A percentile compares a stretch with the other conserved stretches of the same genome.
Conservation (phyloP, 208 protist species). For the Angomonas deanei region DNA sequence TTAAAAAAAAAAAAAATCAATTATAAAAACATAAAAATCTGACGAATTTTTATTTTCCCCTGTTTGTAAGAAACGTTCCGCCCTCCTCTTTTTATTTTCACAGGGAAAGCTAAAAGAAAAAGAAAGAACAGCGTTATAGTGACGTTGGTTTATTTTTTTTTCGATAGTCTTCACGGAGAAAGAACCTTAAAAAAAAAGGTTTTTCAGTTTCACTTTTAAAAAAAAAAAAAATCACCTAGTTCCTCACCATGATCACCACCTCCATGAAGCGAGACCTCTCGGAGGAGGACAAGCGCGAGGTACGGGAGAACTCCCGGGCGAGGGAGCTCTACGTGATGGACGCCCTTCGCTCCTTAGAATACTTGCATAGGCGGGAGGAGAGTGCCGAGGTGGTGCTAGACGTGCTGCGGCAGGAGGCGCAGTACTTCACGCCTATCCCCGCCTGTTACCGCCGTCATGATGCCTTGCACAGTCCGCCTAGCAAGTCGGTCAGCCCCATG, state of each 20-base stretch:
- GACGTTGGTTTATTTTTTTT: neutral
- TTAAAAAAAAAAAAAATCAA: neutral
- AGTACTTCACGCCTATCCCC: slow-evolving; percentile 2
- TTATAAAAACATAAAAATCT: neutral
- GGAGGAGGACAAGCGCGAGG: neutral
- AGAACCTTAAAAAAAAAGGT: slow-evolving; percentile 1
- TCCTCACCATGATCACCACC: slow-evolving; percentile 9
- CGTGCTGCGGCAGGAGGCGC: slow-evolving; percentile 4
- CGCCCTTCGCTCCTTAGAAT: slow-evolving; percentile 6
- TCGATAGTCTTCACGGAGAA: neutral
- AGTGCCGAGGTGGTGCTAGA: neutral
- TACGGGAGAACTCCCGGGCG: neutral
- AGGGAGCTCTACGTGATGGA: neutral
- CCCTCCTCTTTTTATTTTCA: neutral
- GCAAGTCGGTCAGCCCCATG: neutral
- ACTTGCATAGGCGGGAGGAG: neutral
- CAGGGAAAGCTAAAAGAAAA: too few species aligned
- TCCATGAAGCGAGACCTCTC: neutral
- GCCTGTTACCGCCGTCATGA: neutral
- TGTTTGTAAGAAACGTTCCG: neutral
- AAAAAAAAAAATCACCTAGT: neutral
- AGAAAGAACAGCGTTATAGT: too few species aligned
- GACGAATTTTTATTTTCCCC: neutral
- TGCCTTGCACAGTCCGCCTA: neutral
- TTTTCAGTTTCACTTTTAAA: too few species aligned